Conservation (phyloP, 1,139 yeast genomes). For the Hyphopichia wangnamkhiaoensis region DNA sequence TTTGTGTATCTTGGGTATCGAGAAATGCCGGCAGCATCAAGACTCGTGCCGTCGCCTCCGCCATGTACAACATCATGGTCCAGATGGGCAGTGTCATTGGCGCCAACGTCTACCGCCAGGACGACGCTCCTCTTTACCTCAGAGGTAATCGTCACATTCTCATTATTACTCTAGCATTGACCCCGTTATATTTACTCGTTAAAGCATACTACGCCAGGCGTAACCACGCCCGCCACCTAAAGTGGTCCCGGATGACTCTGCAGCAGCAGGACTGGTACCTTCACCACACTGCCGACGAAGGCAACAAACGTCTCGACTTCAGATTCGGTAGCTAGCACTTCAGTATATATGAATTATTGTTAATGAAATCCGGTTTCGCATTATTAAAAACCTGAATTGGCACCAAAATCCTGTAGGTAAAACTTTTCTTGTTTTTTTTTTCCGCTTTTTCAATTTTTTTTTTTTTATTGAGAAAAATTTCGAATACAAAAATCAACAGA, state of each 20-base stretch:
- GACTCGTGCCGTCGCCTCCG: conserved; percentile 59
- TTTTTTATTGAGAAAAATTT: too few species aligned
- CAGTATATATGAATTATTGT: neutral
- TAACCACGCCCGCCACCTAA: conserved; percentile 43
- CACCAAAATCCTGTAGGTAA: neutral
- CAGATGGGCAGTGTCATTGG: conserved; percentile 56
- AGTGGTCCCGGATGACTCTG: conserved; percentile 49
- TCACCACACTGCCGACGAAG: conserved; percentile 44
- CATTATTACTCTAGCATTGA: conserved; percentile 14
- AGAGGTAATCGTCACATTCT: conserved; percentile 47
- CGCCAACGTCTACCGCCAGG: conserved; percentile 55
- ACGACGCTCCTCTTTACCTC: conserved; percentile 59
- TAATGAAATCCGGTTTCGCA: conserved; percentile 5
- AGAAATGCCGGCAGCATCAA: conserved; percentile 61
- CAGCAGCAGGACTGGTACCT: conserved; percentile 51
- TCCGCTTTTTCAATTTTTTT: too few species aligned
- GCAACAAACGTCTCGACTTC: conserved; percentile 60
- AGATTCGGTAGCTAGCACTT: conserved; percentile 18
- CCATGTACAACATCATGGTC: conserved; percentile 62
- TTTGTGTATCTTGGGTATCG: conserved; percentile 62
- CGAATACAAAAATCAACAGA: too few species aligned
- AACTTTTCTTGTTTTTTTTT: too few species aligned
- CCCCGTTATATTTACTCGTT: conserved; percentile 21
- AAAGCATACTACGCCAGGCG: conserved; percentile 47
- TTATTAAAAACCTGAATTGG: conserved; percentile 1